Conservation (phyloP, 352 stramenopile species). For the Aphanomyces invadans region DNA sequence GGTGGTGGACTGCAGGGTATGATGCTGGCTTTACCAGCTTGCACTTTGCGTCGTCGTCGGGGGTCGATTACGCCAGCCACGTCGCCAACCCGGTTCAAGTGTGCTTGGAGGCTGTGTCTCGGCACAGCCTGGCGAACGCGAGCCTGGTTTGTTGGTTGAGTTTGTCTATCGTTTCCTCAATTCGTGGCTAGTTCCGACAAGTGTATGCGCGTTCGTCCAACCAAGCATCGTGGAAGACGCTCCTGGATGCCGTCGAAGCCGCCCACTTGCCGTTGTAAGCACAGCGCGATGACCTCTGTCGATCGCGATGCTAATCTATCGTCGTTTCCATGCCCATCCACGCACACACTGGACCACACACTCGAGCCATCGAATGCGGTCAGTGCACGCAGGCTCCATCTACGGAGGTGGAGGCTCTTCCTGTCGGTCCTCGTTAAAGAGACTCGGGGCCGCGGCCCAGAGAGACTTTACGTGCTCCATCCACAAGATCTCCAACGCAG, state of each 20-base stretch:
- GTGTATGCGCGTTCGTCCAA: not conserved
- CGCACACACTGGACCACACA: too few species aligned
- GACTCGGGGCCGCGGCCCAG: too few species aligned
- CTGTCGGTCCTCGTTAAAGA: too few species aligned
- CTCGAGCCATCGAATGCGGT: too few species aligned
- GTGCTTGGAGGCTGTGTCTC: conserved; percentile 14
- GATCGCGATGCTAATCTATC: not conserved
- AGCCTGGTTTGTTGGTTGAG: not conserved
- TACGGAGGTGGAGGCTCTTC: too few species aligned
- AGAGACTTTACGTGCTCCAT: too few species aligned
- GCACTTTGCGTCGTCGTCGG: conserved; percentile 79
- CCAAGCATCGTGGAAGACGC: not conserved
- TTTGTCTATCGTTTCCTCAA: not conserved
- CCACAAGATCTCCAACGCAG: too few species aligned
- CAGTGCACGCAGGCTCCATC: too few species aligned
- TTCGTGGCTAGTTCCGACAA: not conserved
- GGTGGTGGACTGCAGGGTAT: too few species aligned
- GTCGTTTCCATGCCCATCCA: too few species aligned
- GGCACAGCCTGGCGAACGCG: too few species aligned
- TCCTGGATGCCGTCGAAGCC: conserved; percentile 2
- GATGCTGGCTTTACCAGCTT: conserved; percentile 92
- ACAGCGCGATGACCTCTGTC: not conserved
- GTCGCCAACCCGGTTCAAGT: not conserved
- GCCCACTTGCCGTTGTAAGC: not conserved
- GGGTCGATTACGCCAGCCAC: conserved; percentile 71